Evolutionary conservation across 106 monocot species (phyloP).

Genomic region (Chionographis japonica): DNA sequence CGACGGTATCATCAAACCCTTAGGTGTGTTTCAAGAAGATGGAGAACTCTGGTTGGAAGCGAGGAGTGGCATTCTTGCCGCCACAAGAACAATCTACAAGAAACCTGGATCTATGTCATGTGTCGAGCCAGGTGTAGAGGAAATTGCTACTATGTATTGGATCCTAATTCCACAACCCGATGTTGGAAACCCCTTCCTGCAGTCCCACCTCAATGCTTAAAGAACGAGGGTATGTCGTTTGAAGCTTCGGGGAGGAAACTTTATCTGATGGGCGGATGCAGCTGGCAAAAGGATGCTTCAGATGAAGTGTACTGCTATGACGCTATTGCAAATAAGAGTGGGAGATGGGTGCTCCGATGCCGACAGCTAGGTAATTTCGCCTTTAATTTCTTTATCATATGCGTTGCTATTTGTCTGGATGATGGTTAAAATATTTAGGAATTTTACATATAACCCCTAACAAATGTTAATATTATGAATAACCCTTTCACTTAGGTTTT

Average conservation of each 20-base stretch:
- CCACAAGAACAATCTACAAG: constrained; percentile 44
- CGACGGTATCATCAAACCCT: constrained; percentile 45
- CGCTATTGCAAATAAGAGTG: constrained; percentile 37
- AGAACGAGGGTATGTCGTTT: constrained; percentile 49
- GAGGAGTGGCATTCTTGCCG: constrained; percentile 57
- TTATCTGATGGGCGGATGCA: constrained; percentile 58
- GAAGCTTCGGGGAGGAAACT: constrained; percentile 60
- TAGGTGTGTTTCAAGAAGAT: constrained; percentile 64
- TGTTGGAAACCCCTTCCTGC: constrained; percentile 34
- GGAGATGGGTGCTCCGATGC: constrained; percentile 46
- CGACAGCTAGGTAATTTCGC: constrained; percentile 47
- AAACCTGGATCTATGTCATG: constrained; percentile 67
- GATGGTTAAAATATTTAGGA: too few relatives aligned
- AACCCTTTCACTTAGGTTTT: too few relatives aligned
- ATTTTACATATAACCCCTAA: too few relatives aligned
- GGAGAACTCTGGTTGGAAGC: constrained; percentile 57
- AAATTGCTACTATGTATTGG: constrained; percentile 47
- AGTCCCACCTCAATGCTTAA: constrained; percentile 32
- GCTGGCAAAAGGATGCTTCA: constrained; percentile 32
- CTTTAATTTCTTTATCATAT: too few relatives aligned
- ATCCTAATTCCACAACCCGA: constrained; percentile 32
- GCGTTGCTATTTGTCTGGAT: neutral
- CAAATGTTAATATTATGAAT: too few relatives aligned
- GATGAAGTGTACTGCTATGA: constrained; percentile 68
- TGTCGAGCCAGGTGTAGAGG: constrained; percentile 22